Conservation (phyloP, 176 grass and related monocot genomes). For the Poa pratensis region DNA sequence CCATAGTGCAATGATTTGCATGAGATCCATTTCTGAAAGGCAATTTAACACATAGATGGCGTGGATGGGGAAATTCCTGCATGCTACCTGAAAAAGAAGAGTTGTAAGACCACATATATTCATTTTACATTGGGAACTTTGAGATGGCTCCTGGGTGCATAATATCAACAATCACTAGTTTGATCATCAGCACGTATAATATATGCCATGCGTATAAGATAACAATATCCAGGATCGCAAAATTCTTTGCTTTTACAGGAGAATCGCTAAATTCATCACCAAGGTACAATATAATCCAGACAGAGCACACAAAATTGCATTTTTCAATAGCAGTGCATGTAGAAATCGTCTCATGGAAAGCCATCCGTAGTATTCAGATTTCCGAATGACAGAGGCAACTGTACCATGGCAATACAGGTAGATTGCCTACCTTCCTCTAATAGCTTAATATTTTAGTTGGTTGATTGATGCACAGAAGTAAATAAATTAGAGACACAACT, state of each 20-base stretch:
- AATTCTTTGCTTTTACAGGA: background rate
- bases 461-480: slow-evolving; percentile 10
- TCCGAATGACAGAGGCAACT: slow-evolving; percentile 4
- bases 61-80: slow-evolving; percentile 92
- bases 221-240: background rate
- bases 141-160: slow-evolving; percentile 22
- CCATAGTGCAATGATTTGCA: slow-evolving; percentile 71
- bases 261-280: background rate
- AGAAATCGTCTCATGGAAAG: slow-evolving; percentile 20
- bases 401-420: background rate
- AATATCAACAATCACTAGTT: background rate
- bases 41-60: slow-evolving; percentile 75
- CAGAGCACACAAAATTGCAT: background rate
- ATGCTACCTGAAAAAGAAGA: slow-evolving; percentile 73
- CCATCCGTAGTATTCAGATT: slow-evolving; percentile 22
- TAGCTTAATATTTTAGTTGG: background rate
- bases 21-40: slow-evolving; percentile 68
- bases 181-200: slow-evolving; percentile 9
- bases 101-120: background rate
- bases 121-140: slow-evolving; percentile 9
- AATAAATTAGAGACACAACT: background rate
- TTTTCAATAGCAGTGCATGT: background rate
- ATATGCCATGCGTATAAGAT: background rate
- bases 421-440: slow-evolving; percentile 9
- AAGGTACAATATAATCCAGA: background rate